Percentiles rank a stretch among this genome's conserved stretches.
Conservation (phyloP, 352 stramenopile genomes). For the Phytopythium sindhum region DNA sequence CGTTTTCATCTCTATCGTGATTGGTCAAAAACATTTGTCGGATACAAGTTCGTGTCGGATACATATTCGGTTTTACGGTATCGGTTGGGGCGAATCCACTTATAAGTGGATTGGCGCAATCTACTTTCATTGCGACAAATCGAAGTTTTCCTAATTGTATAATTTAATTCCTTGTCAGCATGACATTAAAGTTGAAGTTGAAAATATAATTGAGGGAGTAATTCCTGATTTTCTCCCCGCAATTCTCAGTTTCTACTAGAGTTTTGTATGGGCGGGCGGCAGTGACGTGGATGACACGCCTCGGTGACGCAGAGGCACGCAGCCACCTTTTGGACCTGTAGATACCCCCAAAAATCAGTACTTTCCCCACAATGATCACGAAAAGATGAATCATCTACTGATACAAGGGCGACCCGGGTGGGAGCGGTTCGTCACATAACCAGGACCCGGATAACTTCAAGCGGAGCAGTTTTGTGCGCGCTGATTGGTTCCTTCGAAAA, state of each 20-base stretch:
- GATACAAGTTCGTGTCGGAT: no score
- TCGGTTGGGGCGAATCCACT: no score
- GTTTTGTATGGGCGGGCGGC: not conserved
- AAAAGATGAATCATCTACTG: not conserved
- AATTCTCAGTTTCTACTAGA: not conserved
- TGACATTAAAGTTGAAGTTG: not conserved
- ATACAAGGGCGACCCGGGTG: not conserved
- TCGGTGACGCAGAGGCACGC: not conserved
- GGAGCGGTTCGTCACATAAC: not conserved
- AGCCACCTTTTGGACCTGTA: constrained; percentile 1
- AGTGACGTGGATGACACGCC: constrained; percentile 1
- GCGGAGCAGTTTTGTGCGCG: not conserved
- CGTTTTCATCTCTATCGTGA: no score
- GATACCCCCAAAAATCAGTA: not conserved
- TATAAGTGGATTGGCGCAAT: no score
- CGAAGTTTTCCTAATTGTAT: no score
- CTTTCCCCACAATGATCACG: not conserved
- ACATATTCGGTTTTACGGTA: no score
- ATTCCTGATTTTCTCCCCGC: not conserved
- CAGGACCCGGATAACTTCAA: not conserved
- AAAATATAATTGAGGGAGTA: not conserved
- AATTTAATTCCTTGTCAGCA: no score
- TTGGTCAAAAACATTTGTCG: no score
- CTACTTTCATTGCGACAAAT: no score
- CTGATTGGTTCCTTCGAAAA: not conserved